phyloP scores from a whole-genome alignment of 2,329 filamentous ascomycete genomes.

The Colletotrichum coccodes region DNA sequence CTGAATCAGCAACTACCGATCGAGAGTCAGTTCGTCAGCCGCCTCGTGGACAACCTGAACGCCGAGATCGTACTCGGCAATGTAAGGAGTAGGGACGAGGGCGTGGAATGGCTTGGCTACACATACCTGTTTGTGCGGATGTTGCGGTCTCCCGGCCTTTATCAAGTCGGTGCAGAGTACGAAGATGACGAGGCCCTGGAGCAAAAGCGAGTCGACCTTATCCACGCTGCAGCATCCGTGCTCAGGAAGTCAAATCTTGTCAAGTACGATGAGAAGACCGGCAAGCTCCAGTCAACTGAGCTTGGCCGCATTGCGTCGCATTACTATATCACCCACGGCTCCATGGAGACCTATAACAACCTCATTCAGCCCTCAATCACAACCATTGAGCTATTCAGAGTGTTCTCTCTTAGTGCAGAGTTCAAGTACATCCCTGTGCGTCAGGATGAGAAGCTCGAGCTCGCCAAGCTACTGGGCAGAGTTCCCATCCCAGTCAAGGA shows the following conservation, averaged over 20 bases:
- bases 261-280: slow-evolving; percentile 95
- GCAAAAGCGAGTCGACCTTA: slow-evolving; percentile 96
- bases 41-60: slow-evolving; percentile 94
- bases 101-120: slow-evolving; percentile 98
- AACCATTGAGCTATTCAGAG: slow-evolving; percentile 94
- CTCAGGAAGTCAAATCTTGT: slow-evolving; percentile 88
- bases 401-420: slow-evolving; percentile 95
- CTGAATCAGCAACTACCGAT: slow-evolving; percentile 98
- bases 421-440: slow-evolving; percentile 99
- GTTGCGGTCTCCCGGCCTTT: slow-evolving; percentile 93
- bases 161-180: slow-evolving; percentile 96
- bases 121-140: slow-evolving; percentile 98
- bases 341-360: slow-evolving; percentile 97
- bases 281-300: slow-evolving; percentile 89
- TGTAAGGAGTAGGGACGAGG: slow-evolving; percentile 89
- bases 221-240: slow-evolving; percentile 90
- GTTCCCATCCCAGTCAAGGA: slow-evolving; percentile 98
- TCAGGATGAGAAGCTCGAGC: slow-evolving; percentile 96
- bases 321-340: slow-evolving; percentile 97
- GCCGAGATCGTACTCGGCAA: slow-evolving; percentile 96
- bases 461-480: slow-evolving; percentile 87
- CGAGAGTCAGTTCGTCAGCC: slow-evolving; percentile 94
- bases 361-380: slow-evolving; percentile 94
- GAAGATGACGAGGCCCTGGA: slow-evolving; percentile 91
- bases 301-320: slow-evolving; percentile 96